Base-by-base conservation (phyloP, 1,284 basidiomycete genomes). In the Cryptococcus sp. region DNA sequence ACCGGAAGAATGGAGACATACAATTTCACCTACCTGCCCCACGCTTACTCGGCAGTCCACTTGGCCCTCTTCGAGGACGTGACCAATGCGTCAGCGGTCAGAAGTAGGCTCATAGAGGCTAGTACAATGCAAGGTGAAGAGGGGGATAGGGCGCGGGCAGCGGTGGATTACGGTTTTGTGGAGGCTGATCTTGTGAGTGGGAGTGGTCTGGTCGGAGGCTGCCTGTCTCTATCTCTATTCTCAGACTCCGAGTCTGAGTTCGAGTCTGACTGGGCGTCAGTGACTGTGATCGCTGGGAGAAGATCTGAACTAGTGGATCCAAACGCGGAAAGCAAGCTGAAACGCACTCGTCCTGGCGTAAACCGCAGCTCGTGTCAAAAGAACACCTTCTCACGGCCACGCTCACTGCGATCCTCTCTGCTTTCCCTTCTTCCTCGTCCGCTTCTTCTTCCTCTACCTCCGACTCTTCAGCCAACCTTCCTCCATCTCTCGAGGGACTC, bases 81-180 rank as follows among this genome's bases (percentile, higher is more conserved):
- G 40, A 73, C 74, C 22, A 91, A 93, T 70, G 83, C 87, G 0
- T 78, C 82, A 0, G 78, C 79, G 0, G 80, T 95, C 19, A 82
- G 86, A 27, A 75, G 81, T 43, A 82, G 88, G 3, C 86, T 95
- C 48, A 82, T 93, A 17, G 80, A 81, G 13, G 91, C 90, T 0
- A 82, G 88, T 3, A 83, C 82, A 2, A 77, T 84, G 52, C 71
- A 81, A 13, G 87, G 87, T 0, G 72, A 76, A 1, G 83, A 84
- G 27, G 90, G 90, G 17, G 85, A 89, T n/a, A 66, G 66, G 3
- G 87, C 90, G 65, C 83, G 90, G 50, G 84, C 85, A 23, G 83
- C 83, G 16, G 82, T 95, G 62, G 90, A 93, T 72, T 95, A 90
- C 79, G 89, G 89, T 0, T 96, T 95, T 77, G 81, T 97, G 66